Conservation (phyloP, 176 grass and related monocot genomes). For the Urochloa ruziziensis region DNA sequence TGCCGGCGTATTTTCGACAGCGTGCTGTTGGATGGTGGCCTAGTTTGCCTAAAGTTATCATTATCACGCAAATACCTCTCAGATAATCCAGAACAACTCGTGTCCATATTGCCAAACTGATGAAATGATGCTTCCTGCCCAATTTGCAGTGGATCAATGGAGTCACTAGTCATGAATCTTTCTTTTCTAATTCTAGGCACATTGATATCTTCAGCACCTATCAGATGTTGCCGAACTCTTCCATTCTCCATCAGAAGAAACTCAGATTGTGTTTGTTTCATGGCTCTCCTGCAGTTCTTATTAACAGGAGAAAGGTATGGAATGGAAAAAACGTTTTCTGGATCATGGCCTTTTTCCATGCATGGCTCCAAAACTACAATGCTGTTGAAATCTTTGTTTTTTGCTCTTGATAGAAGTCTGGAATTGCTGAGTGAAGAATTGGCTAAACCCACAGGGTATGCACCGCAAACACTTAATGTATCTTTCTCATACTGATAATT, state of each 20-base stretch:
- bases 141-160: conserved; percentile 10
- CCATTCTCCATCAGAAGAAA: conserved; percentile 28
- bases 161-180: conserved; percentile 11
- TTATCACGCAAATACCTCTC: conserved; percentile 15
- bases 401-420: conserved; percentile 16
- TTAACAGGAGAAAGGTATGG: conserved; percentile 24
- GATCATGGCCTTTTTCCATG: conserved; percentile 33
- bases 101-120: conserved; percentile 20
- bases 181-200: conserved; percentile 16
- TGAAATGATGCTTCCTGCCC: conserved; percentile 28
- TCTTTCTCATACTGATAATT: conserved; percentile 28
- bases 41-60: conserved; percentile 26
- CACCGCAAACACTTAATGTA: conserved; percentile 12
- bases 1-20: conserved; percentile 1
- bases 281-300: conserved; percentile 30
- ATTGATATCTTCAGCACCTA: conserved; percentile 18
- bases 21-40: conserved; percentile 6
- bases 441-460: conserved; percentile 33
- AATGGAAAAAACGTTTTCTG: conserved; percentile 30
- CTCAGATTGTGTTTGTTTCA: conserved; percentile 29
- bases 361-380: conserved; percentile 57
- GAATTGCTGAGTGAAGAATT: conserved; percentile 36
- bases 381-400: conserved; percentile 15
- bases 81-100: conserved; percentile 18
- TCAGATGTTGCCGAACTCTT: conserved; percentile 25